Evolutionary conservation across 2,329 filamentous ascomycete species (phyloP).

Genomic region (Xylariomycetidae sp.): DNA sequence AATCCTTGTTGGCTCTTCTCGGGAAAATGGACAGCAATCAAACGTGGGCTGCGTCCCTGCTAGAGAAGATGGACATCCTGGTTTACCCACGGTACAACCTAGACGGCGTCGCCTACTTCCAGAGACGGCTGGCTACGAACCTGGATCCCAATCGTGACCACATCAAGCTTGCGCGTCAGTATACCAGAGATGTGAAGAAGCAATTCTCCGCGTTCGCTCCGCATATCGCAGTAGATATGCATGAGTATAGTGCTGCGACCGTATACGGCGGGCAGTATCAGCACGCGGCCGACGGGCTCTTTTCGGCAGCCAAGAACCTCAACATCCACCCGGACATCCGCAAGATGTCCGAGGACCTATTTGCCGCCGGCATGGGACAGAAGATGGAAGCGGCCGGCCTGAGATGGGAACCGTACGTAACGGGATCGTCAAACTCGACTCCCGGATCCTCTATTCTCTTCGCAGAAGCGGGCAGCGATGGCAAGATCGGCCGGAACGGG

Average conservation of each 20-base stretch:
- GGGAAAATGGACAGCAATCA: conserved; percentile 21
- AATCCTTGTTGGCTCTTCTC: conserved; percentile 20
- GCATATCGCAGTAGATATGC: conserved; percentile 28
- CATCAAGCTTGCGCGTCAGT: conserved; percentile 25
- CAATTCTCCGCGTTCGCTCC: conserved; percentile 24
- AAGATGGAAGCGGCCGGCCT: conserved; percentile 22
- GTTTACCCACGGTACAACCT: conserved; percentile 22
- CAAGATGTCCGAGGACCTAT: conserved; percentile 21
- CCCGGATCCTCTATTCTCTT: conserved; percentile 16
- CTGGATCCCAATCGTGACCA: conserved; percentile 24
- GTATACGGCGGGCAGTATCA: conserved; percentile 20
- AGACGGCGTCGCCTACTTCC: conserved; percentile 24
- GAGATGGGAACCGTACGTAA: conserved; percentile 30
- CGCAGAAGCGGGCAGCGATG: conserved; percentile 20
- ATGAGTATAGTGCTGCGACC: conserved; percentile 27
- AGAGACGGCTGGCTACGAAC: conserved; percentile 21
- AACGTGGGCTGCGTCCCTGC: conserved; percentile 16
- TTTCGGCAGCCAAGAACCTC: conserved; percentile 24
- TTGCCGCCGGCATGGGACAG: conserved; percentile 21
- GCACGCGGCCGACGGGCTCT: conserved; percentile 25
- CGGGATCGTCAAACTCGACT: conserved; percentile 9
- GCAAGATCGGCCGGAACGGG: conserved; percentile 18
- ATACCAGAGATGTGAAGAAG: conserved; percentile 25
- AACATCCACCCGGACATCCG: conserved; percentile 26
- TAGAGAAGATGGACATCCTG: conserved; percentile 18